Conservation (phyloP, 2,329 filamentous ascomycete genomes). For the Scedosporium minutisporum region DNA sequence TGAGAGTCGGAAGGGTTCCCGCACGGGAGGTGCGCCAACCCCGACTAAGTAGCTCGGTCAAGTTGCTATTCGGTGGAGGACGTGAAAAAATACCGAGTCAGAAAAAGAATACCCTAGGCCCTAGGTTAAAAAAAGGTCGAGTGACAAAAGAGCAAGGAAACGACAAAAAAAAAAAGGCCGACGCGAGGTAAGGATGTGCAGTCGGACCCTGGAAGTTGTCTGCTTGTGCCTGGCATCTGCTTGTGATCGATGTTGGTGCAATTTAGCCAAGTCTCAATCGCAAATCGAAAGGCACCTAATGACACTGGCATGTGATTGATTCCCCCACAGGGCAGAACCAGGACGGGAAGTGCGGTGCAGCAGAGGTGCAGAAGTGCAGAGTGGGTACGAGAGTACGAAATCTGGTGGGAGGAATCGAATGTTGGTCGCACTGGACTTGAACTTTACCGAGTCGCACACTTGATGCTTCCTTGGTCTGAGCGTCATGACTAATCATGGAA, state of each 20-base stretch:
- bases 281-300: neutral
- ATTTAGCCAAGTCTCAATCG: neutral
- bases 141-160: neutral
- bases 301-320: constrained; percentile 6
- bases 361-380: neutral
- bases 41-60: neutral
- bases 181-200: neutral
- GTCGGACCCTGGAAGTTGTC: neutral
- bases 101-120: neutral
- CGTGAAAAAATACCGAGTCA: neutral
- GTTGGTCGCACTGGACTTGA: too few species aligned
- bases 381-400: neutral
- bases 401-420: neutral
- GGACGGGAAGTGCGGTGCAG: neutral
- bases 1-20: neutral
- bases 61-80: neutral
- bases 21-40: too few species aligned
- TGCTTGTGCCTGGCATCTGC: neutral
- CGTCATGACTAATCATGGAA: too few species aligned
- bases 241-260: neutral
- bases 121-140: neutral
- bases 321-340: neutral
- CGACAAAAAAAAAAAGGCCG: neutral
- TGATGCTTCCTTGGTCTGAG: too few species aligned
- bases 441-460: too few species aligned